phyloP scores from a whole-genome alignment of 179 eudicot genomes.

The Actinidia polygama region DNA sequence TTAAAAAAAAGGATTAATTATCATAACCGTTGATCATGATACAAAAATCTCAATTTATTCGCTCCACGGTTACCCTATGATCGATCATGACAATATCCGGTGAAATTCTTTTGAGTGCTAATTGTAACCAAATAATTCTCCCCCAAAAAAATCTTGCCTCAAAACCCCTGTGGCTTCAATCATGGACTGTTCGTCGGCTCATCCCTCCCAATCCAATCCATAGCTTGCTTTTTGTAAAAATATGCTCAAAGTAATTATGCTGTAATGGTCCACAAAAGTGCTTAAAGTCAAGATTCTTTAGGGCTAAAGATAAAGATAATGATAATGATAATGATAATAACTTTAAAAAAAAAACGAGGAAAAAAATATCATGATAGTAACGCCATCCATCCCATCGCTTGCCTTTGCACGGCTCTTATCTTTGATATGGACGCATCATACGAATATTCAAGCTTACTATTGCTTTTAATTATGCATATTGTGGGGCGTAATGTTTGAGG shows the following conservation, averaged over 20 bases:
- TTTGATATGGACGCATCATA: conserved; percentile 8
- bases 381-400: conserved; percentile 14
- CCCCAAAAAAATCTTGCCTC: neutral
- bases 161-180: neutral
- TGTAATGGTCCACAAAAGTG: conserved; percentile 21
- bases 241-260: conserved; percentile 19
- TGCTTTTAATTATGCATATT: neutral
- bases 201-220: neutral
- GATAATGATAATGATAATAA: too few relatives aligned
- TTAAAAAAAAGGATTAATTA: too few relatives aligned
- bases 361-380: neutral
- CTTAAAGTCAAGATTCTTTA: conserved; percentile 22
- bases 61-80: too few relatives aligned
- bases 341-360: neutral
- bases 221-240: conserved; percentile 4
- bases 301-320: neutral
- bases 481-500: too few relatives aligned
- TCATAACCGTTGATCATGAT: too few relatives aligned
- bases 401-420: conserved; percentile 28
- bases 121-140: neutral
- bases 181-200: neutral
- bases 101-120: neutral
- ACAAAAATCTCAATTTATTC: too few relatives aligned
- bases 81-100: neutral
- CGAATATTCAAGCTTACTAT: neutral